Evolutionary conservation across 2,329 filamentous ascomycete species (phyloP).

Genomic region (Lachnellula cervina): DNA sequence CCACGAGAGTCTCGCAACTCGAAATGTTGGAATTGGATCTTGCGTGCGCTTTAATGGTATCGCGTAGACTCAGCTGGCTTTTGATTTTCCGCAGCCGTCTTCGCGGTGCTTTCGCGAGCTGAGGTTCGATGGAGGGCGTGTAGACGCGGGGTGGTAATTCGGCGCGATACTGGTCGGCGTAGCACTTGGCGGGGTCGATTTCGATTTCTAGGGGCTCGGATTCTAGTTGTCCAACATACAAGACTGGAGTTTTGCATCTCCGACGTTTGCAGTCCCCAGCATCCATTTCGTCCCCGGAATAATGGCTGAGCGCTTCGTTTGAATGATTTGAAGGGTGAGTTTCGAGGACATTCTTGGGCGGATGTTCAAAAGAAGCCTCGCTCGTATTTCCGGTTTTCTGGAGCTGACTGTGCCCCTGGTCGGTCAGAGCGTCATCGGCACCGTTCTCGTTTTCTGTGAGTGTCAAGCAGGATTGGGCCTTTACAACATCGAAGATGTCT

Average conservation of each 20-base stretch:
- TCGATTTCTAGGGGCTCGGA: constrained; percentile 10
- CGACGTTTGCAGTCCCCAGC: constrained; percentile 6
- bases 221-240: constrained; percentile 28
- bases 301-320: constrained; percentile 2
- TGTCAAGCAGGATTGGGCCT: constrained; percentile 10
- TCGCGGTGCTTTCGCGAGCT: constrained; percentile 2
- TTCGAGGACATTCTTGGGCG: constrained; percentile 1
- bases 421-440: constrained; percentile 3
- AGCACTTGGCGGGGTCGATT: constrained; percentile 14
- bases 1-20: constrained; percentile 20
- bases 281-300: constrained; percentile 9
- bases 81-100: constrained; percentile 26
- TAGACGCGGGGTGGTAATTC: constrained; percentile 13
- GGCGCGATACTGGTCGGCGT: constrained; percentile 24
- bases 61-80: constrained; percentile 26
- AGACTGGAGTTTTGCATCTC: constrained; percentile 27
- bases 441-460: constrained; percentile 2
- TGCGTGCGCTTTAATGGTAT: constrained; percentile 20
- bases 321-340: not conserved
- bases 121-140: constrained; percentile 5
- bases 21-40: constrained; percentile 1
- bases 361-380: not conserved
- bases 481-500: constrained; percentile 6
- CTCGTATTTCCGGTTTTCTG: not conserved
- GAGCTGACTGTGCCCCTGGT: not conserved